phyloP scores from a whole-genome alignment of 176 grass and related monocot genomes.

The Musa schizocarpa region DNA sequence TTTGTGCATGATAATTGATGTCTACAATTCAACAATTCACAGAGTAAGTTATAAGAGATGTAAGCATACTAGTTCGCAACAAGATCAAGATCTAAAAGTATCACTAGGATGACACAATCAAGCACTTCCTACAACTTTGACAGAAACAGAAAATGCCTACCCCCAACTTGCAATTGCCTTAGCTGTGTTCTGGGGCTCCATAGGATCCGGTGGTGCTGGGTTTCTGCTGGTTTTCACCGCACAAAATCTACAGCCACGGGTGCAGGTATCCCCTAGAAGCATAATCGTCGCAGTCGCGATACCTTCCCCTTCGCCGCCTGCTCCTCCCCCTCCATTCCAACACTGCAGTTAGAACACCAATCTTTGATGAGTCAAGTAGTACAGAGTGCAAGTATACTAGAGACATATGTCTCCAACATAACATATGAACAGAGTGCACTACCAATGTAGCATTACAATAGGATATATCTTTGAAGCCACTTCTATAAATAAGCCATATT shows the following conservation, averaged over 20 bases:
- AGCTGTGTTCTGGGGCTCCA: constrained; percentile 67
- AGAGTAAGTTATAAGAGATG: neutral
- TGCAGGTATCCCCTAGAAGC: constrained; percentile 86
- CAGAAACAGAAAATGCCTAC: constrained; percentile 21
- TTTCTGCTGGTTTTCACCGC: constrained; percentile 81
- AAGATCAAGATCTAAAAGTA: neutral
- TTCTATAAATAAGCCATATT: neutral
- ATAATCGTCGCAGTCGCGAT: constrained; percentile 88
- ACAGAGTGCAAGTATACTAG: neutral
- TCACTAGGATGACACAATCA: neutral
- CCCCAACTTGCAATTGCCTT: constrained; percentile 66
- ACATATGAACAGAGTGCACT: neutral
- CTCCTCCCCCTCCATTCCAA: constrained; percentile 83
- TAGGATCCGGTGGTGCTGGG: constrained; percentile 40
- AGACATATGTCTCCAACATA: neutral
- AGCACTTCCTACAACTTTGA: neutral
- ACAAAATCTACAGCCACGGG: constrained; percentile 81
- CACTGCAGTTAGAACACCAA: constrained; percentile 31
- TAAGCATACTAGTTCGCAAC: neutral
- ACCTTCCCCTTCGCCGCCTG: constrained; percentile 61
- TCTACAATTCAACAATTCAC: neutral
- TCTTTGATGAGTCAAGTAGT: neutral
- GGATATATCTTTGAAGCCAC: neutral
- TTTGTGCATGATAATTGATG: neutral
- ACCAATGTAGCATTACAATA: neutral